Evolutionary conservation across 129 eudicot species (phyloP).

Genomic region (sunflower (Helianthus annuus)): DNA sequence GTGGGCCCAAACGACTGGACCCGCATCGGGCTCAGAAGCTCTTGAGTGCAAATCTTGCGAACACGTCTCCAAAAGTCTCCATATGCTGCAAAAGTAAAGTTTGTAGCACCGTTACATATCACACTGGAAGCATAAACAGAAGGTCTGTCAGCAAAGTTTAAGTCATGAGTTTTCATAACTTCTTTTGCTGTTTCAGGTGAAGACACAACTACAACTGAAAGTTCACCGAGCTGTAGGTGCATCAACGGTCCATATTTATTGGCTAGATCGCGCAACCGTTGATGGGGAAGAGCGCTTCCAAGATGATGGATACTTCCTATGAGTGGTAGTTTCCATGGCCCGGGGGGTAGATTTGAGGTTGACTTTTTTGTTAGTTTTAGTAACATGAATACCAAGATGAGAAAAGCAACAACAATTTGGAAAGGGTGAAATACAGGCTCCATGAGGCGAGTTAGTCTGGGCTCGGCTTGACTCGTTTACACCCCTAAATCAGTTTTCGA

Average conservation of each 20-base stretch:
- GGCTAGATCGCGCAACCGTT: conserved; percentile 28
- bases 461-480: too few relatives aligned
- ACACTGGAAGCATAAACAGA: conserved; percentile 24
- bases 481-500: not conserved
- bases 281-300: conserved; percentile 36
- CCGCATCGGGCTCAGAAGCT: conserved; percentile 38
- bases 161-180: conserved; percentile 37
- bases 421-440: conserved; percentile 10
- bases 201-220: conserved; percentile 28
- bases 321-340: conserved; percentile 43
- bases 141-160: conserved; percentile 33
- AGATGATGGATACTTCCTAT: conserved; percentile 49
- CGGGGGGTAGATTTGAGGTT: conserved; percentile 34
- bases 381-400: conserved; percentile 32
- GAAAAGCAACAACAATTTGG: conserved; percentile 10
- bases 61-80: conserved; percentile 38
- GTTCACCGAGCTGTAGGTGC: conserved; percentile 37
- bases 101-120: conserved; percentile 29
- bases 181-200: conserved; percentile 37
- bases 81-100: conserved; percentile 34
- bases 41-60: conserved; percentile 41
- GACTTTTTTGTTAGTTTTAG: conserved; percentile 12
- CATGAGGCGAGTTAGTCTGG: conserved; percentile 16
- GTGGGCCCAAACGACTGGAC: conserved; percentile 29
- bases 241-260: conserved; percentile 33